Evolutionary conservation across 2,329 filamentous ascomycete species (phyloP).

Genomic region (Aspergillus brasiliensis): DNA sequence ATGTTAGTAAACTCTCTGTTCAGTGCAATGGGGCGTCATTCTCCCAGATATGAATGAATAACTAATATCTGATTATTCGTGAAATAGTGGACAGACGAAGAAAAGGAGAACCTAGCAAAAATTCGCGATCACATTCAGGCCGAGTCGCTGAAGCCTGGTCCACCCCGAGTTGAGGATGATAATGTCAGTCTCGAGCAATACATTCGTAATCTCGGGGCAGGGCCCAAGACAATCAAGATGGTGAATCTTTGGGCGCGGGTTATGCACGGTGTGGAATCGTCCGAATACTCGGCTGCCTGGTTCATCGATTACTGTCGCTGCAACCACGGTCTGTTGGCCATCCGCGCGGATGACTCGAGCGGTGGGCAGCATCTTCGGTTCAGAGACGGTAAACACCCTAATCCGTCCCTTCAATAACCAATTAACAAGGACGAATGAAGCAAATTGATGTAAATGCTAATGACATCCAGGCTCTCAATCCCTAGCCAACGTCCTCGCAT

Average conservation of each 20-base stretch:
- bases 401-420: neutral
- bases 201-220: slow-evolving; percentile 35
- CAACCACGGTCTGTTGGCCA: slow-evolving; percentile 37
- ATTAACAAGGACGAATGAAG: too few species aligned
- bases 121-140: slow-evolving; percentile 42
- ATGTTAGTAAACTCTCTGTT: too few species aligned
- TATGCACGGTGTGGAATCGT: slow-evolving; percentile 44
- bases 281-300: slow-evolving; percentile 39
- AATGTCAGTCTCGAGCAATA: slow-evolving; percentile 39
- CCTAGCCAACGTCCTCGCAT: slow-evolving; percentile 4
- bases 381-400: slow-evolving; percentile 14
- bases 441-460: neutral
- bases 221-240: slow-evolving; percentile 35
- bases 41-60: neutral
- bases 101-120: slow-evolving; percentile 37
- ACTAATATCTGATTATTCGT: too few species aligned
- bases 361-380: slow-evolving; percentile 42
- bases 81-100: slow-evolving; percentile 31
- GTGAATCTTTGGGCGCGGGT: slow-evolving; percentile 41
- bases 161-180: slow-evolving; percentile 32
- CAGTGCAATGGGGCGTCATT: too few species aligned
- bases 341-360: slow-evolving; percentile 39
- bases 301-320: slow-evolving; percentile 45
- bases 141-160: slow-evolving; percentile 28
- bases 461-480: slow-evolving; percentile 9